These are phyloP conservation scores for Lepidopterella palustris DNA, from an alignment of 495 filamentous ascomycete species.

Conservation along the genomic window DNA sequence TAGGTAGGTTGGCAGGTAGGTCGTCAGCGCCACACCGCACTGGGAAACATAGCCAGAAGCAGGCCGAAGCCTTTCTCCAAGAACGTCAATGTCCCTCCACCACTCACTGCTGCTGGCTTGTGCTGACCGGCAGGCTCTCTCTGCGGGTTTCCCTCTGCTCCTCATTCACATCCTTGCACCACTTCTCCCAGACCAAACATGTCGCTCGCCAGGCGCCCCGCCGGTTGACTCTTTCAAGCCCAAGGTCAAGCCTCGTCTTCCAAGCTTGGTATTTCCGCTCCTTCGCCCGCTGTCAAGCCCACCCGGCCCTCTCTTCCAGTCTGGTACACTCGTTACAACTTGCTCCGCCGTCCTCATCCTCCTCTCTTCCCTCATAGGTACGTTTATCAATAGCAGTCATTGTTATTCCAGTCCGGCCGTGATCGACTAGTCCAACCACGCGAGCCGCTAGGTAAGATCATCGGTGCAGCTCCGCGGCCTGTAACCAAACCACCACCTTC, in stretches of 20 bases:
- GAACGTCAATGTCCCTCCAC: constrained; percentile 19
- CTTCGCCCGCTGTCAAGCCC: constrained; percentile 13
- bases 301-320: constrained; percentile 9
- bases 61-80: background rate
- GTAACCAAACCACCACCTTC: constrained; percentile 8
- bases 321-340: constrained; percentile 23
- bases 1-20: constrained; percentile 4
- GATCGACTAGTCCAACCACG: constrained; percentile 23
- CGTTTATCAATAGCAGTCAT: no score
- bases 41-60: constrained; percentile 13
- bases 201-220: constrained; percentile 16
- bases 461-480: constrained; percentile 18
- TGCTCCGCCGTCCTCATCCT: constrained; percentile 7
- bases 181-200: constrained; percentile 10
- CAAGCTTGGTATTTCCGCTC: constrained; percentile 16
- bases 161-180: constrained; percentile 23
- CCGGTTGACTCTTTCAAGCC: constrained; percentile 7
- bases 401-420: constrained; percentile 10
- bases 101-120: constrained; percentile 14
- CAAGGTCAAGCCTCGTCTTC: background rate
- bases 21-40: constrained; percentile 9
- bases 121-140: background rate
- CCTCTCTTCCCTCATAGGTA: constrained; percentile 3
- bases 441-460: constrained; percentile 24
- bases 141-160: background rate